Conservation (phyloP, 768 basidiomycete species). For the Podaxis mareebaensis region DNA sequence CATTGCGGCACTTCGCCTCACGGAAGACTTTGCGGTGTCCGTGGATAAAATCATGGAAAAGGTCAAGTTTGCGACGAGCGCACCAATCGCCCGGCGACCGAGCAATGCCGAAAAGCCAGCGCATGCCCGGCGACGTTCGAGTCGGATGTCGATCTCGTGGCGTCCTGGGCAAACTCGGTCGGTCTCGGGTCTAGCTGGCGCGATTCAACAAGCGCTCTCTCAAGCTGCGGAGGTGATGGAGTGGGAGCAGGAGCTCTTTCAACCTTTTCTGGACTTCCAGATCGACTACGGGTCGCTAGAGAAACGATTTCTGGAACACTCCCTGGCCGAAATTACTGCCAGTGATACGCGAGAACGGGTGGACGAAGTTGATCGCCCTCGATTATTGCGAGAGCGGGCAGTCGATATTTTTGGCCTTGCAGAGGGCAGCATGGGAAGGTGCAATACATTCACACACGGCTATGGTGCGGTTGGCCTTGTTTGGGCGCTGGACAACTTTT, state of each 20-base stretch:
- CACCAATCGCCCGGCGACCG: conserved; percentile 16
- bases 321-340: conserved; percentile 49
- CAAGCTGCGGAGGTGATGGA: conserved; percentile 43
- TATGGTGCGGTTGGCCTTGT: conserved; percentile 80
- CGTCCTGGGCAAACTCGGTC: conserved; percentile 39
- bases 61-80: conserved; percentile 41
- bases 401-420: conserved; percentile 74
- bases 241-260: conserved; percentile 93
- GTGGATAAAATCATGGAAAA: conserved; percentile 81
- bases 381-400: conserved; percentile 72
- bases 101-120: conserved; percentile 27
- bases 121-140: conserved; percentile 52
- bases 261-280: conserved; percentile 92
- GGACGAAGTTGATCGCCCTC: conserved; percentile 49
- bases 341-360: conserved; percentile 41
- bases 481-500: conserved; percentile 68
- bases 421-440: conserved; percentile 79
- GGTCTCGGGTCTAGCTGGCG: conserved; percentile 25
- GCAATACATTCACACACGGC: conserved; percentile 83
- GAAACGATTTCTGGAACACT: conserved; percentile 62
- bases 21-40: conserved; percentile 79
- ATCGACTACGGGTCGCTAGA: conserved; percentile 82
- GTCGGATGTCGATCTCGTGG: conserved; percentile 67
- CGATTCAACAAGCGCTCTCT: conserved; percentile 23
- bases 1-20: conserved; percentile 67